Percentiles rank a stretch among this genome's conserved stretches.
phyloP scores from a whole-genome alignment of 2,329 filamentous ascomycete genomes.

The Fusarium sulawesiense region DNA sequence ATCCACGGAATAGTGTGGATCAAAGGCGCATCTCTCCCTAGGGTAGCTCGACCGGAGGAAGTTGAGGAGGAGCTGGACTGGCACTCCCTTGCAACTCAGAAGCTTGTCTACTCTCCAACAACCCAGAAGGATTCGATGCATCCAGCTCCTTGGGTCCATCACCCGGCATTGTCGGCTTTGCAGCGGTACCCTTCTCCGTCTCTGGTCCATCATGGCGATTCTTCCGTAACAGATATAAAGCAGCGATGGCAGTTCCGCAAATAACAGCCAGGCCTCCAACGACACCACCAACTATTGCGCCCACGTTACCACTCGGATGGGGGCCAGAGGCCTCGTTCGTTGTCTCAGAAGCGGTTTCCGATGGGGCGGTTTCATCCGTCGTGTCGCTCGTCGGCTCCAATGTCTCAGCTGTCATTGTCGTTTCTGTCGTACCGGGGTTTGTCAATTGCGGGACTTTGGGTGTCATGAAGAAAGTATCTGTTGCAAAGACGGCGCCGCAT shows the following conservation, averaged over 20 bases:
- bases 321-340: neutral
- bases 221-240: neutral
- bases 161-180: neutral
- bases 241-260: neutral
- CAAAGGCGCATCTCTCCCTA: neutral
- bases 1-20: no score
- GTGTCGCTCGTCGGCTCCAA: slow-evolving; percentile 3
- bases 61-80: neutral
- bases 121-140: neutral
- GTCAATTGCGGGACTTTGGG: slow-evolving; percentile 23
- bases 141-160: neutral
- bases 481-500: slow-evolving; percentile 46
- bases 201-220: neutral
- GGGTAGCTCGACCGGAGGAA: neutral
- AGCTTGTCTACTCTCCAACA: neutral
- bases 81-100: neutral
- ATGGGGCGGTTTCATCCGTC: neutral
- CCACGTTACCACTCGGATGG: slow-evolving; percentile 39
- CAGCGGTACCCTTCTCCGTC: neutral
- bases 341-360: slow-evolving; percentile 11
- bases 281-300: slow-evolving; percentile 51
- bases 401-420: slow-evolving; percentile 10
- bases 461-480: slow-evolving; percentile 41
- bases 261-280: slow-evolving; percentile 51
- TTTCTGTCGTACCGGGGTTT: slow-evolving; percentile 3